Evolutionary conservation across 768 basidiomycete genomes (phyloP).

Genomic region (Boletus rubroflammeus): DNA sequence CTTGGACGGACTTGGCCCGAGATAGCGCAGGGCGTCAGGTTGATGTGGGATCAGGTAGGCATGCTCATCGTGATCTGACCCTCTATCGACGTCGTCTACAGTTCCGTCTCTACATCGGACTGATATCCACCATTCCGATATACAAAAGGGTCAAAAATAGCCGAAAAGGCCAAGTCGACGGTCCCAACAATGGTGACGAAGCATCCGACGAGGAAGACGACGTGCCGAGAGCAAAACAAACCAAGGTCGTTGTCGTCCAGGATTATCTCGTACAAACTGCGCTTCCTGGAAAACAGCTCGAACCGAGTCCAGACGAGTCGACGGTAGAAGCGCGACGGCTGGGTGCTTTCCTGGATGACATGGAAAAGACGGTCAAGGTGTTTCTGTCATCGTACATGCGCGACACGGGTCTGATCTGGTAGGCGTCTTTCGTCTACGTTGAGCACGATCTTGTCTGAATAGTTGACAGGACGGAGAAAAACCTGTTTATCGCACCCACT

Average conservation of each 20-base stretch:
- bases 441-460: slow-evolving; percentile 5
- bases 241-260: slow-evolving; percentile 23
- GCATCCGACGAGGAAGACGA: slow-evolving; percentile 28
- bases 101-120: slow-evolving; percentile 32
- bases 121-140: slow-evolving; percentile 28
- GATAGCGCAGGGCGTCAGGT: slow-evolving; percentile 25
- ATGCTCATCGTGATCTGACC: not conserved
- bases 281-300: slow-evolving; percentile 29
- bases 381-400: slow-evolving; percentile 70
- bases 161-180: slow-evolving; percentile 21
- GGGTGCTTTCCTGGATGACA: slow-evolving; percentile 54
- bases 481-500: slow-evolving; percentile 41
- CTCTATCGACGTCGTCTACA: slow-evolving; percentile 5
- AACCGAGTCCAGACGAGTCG: slow-evolving; percentile 15
- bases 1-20: slow-evolving; percentile 32
- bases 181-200: slow-evolving; percentile 32
- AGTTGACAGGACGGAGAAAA: slow-evolving; percentile 38
- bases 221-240: slow-evolving; percentile 19
- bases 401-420: slow-evolving; percentile 68
- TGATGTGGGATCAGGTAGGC: slow-evolving; percentile 31
- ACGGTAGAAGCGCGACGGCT: slow-evolving; percentile 28
- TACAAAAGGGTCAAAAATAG: slow-evolving; percentile 29
- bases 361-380: slow-evolving; percentile 54
- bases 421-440: slow-evolving; percentile 1
- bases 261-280: slow-evolving; percentile 29